Percentiles rank a stretch among this genome's conserved stretches.
These are phyloP conservation scores for Moesziomyces globuligerus DNA, from an alignment of 1,284 basidiomycete species.

Conservation along the genomic window DNA sequence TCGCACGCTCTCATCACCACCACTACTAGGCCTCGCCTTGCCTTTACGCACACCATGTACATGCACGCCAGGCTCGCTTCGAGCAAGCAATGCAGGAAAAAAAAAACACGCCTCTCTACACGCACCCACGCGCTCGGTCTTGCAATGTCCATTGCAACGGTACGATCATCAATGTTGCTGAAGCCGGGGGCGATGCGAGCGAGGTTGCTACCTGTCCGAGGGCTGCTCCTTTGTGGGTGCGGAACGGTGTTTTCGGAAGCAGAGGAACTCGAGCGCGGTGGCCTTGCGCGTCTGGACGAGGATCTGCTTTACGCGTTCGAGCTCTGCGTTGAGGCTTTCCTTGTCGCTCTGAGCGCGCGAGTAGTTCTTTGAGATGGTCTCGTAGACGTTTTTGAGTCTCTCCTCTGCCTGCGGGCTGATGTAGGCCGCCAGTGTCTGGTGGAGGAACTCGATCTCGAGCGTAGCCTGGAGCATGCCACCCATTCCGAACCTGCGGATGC, in stretches of 20 bases:
- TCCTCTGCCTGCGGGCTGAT: constrained; percentile 82
- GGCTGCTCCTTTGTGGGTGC: constrained; percentile 8
- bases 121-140: too few species aligned
- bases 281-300: constrained; percentile 85
- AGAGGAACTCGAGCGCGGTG: constrained; percentile 93
- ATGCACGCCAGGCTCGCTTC: too few species aligned
- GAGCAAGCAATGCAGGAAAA: too few species aligned
- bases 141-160: too few species aligned
- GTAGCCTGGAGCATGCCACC: constrained; percentile 99
- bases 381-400: constrained; percentile 88
- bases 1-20: too few species aligned
- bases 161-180: not conserved
- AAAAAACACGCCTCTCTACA: too few species aligned
- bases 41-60: too few species aligned
- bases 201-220: not conserved
- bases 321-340: constrained; percentile 72
- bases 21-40: too few species aligned
- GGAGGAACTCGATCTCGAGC: constrained; percentile 97
- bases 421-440: constrained; percentile 90
- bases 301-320: constrained; percentile 90
- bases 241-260: constrained; percentile 68
- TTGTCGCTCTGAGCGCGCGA: constrained; percentile 10
- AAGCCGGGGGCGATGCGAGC: not conserved
- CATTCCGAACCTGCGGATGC: constrained; percentile 90
- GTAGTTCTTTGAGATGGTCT: constrained; percentile 91